Evolutionary conservation across 2,329 filamentous ascomycete species (phyloP), one percentile per base, ranked within the genome.

Genomic region (Fusarium protoensiforme): DNA sequence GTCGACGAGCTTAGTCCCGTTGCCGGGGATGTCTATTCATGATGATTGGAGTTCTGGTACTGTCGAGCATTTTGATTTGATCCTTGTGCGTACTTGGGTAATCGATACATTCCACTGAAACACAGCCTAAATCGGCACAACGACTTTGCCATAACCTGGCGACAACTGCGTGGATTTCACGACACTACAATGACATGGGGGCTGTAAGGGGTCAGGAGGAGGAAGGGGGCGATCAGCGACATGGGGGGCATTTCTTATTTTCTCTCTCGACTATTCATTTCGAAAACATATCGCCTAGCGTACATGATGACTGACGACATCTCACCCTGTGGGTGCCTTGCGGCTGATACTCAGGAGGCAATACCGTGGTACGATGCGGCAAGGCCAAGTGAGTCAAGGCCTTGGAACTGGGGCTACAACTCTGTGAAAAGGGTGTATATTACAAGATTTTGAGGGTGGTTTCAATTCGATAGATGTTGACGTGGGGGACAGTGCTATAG

Each of bases 1-100:
- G 83, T 77, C 85, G 88, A 78, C 84, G 87, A 73, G 82, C 79
- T 72, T 88, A 77, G 72, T 58, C 64, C 59, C 67, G 35, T 62
- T 39, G 36, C 22, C 48, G 33, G 48, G 36, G 58, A 56, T 59
- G 54, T 39, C 29, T 67, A 64, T 71, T 75, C 51, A 77, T 65
- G 64, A 76, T 67, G 61, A 75, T 65, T 68, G 73, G 75, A 77
- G 76, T 78, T 76, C 46, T 61, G 65, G 69, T 63, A 59, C 69
- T 65, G 51, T 67, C 71, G 65, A 69, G 68, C 73, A 75, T 76
- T 73, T 75, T 68, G 68, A 73, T 72, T 68, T 68, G 60, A 70
- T 63, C 58, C 67, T 70, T 69, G 57, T 75, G 67, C 69, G 67
- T 70, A 57, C 68, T 78, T 77, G 76, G 76, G 73, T 77, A 78